phyloP scores from a whole-genome alignment of 2,329 filamentous ascomycete species.

The Pestalotiopsis sp. region DNA sequence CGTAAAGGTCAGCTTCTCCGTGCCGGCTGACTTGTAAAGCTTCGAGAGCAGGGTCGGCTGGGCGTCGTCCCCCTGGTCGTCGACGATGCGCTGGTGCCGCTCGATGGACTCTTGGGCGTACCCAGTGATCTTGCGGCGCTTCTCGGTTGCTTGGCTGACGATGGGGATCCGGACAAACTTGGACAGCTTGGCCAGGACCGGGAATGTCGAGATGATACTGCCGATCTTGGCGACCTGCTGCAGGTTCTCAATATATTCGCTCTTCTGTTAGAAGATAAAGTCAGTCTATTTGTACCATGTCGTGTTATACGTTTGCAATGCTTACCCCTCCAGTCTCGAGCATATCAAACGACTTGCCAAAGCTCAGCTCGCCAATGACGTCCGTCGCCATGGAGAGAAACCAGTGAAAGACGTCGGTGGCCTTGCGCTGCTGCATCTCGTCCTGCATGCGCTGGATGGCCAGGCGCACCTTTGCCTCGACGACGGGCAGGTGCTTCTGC shows the following conservation, averaged over 20 bases:
- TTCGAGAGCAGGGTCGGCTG: constrained; percentile 36
- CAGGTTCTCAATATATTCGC: constrained; percentile 40
- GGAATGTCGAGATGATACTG: constrained; percentile 28
- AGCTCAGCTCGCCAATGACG: constrained; percentile 52
- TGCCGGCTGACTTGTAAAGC: constrained; percentile 36
- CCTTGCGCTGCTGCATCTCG: constrained; percentile 39
- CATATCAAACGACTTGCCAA: constrained; percentile 56
- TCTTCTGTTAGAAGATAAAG: constrained; percentile 31
- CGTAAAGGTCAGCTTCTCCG: constrained; percentile 20
- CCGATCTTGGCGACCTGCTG: constrained; percentile 24
- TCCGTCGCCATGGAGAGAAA: constrained; percentile 55
- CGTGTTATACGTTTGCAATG: neutral
- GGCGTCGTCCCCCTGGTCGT: constrained; percentile 18
- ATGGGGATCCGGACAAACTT: constrained; percentile 24
- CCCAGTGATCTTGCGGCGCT: constrained; percentile 15
- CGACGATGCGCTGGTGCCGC: constrained; percentile 25
- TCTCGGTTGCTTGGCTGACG: constrained; percentile 15
- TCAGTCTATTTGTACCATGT: neutral
- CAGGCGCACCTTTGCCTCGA: constrained; percentile 37
- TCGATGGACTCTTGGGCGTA: constrained; percentile 30
- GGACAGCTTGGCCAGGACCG: constrained; percentile 24
- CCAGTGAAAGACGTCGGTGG: constrained; percentile 52
- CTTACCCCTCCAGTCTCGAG: constrained; percentile 49
- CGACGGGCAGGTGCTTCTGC: constrained; percentile 27
- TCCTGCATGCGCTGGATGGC: constrained; percentile 42